A percentile compares a stretch with the other conserved stretches of the same genome.
These are phyloP conservation scores for Thielaviopsis punctulata DNA, from an alignment of 2,329 filamentous ascomycete genomes.

Conservation along the genomic window DNA sequence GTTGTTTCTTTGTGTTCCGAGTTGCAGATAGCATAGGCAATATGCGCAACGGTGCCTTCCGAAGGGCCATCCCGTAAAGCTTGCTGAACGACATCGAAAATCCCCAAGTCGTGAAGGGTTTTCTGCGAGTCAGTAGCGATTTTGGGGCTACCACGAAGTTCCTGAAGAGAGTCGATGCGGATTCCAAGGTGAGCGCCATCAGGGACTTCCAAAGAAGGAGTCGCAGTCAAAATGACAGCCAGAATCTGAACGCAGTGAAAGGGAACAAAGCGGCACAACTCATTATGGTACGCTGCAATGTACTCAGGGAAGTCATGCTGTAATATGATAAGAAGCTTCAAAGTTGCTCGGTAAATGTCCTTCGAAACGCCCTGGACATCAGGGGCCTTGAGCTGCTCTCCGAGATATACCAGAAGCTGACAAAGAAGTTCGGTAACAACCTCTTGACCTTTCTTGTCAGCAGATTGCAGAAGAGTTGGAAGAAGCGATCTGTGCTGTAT, in stretches of 20 bases:
- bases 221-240: constrained; percentile 74
- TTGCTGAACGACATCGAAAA: constrained; percentile 42
- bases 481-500: constrained; percentile 75
- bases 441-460: constrained; percentile 32
- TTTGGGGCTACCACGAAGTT: constrained; percentile 49
- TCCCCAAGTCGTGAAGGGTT: constrained; percentile 35
- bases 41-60: constrained; percentile 57
- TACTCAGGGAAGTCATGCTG: constrained; percentile 95
- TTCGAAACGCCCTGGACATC: constrained; percentile 54
- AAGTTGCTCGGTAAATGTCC: constrained; percentile 67
- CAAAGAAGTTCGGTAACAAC: constrained; percentile 67
- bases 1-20: constrained; percentile 37
- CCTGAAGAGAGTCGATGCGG: constrained; percentile 61
- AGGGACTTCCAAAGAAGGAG: constrained; percentile 57
- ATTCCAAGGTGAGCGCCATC: constrained; percentile 57
- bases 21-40: constrained; percentile 53
- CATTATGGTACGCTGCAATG: constrained; percentile 69
- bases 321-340: constrained; percentile 69
- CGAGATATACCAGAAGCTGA: constrained; percentile 54
- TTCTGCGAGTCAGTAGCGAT: constrained; percentile 45
- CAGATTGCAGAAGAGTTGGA: constrained; percentile 48
- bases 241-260: constrained; percentile 72
- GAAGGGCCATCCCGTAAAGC: constrained; percentile 43
- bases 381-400: constrained; percentile 60
- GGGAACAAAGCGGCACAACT: constrained; percentile 65